These are phyloP conservation scores for Populus tremula DNA, from an alignment of 345 rosid species.

Conservation along the genomic window DNA sequence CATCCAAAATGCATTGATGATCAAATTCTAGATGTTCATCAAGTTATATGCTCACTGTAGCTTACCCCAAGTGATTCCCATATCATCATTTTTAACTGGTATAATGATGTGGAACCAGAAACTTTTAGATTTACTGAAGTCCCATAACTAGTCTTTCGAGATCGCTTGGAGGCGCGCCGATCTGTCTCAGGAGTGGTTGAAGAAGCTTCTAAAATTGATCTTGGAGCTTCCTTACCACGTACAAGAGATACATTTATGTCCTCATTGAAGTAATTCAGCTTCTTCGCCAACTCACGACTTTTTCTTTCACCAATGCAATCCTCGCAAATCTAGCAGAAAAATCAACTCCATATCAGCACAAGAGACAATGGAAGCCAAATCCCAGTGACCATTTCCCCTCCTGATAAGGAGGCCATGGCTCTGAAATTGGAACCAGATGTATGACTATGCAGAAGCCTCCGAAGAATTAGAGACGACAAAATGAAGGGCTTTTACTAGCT, in stretches of 20 bases:
- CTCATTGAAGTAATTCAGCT: conserved; percentile 71
- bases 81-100: conserved; percentile 97
- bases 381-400: background rate
- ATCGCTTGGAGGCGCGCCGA: conserved; percentile 79
- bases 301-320: conserved; percentile 94
- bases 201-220: conserved; percentile 76
- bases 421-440: background rate
- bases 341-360: conserved; percentile 6
- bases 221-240: conserved; percentile 94
- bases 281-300: conserved; percentile 82
- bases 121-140: conserved; percentile 71
- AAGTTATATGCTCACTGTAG: background rate
- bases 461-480: background rate
- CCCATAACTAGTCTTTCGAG: conserved; percentile 75
- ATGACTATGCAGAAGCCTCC: background rate
- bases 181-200: conserved; percentile 64
- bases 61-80: conserved; percentile 99
- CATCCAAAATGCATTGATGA: background rate
- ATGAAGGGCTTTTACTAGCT: background rate
- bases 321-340: conserved; percentile 61
- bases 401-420: background rate
- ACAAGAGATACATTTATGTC: conserved; percentile 72
- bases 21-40: conserved; percentile 6
- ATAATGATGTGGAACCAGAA: conserved; percentile 80
- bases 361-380: background rate